Base-by-base conservation (phyloP, 2,329 filamentous ascomycete genomes). In the Penicillium thymicola region DNA sequence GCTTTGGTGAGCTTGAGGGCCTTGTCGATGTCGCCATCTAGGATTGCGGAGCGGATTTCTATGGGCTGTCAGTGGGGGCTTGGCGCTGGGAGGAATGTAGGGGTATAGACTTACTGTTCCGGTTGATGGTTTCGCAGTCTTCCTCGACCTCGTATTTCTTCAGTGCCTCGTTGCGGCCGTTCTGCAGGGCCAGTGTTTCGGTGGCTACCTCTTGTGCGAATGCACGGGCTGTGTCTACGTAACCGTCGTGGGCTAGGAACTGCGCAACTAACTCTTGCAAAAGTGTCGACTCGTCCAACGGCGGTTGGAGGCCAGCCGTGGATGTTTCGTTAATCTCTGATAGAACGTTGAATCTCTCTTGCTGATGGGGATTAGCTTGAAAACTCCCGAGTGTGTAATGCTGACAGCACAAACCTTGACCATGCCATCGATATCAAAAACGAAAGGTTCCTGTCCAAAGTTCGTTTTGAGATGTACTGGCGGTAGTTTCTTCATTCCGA, bases 231-330 rank as follows among this genome's bases (percentile, higher is more conserved):
- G 93, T 96, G 64, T 97, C 93, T 8, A 97, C 88, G 65, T 97
- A 97, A 57, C 94, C 94, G 67, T 97, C 94, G 65, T 97, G 93
- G 37, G 92, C 89, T 14, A 99, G 79, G 64, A 96, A 97, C 74
- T 97, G 92, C 38, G 92, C 82, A 18, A 93, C 86, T 55, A 97
- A 78, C 65, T 89, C 84, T 70, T 97, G 92, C 37, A 96, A 85
- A 46, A 97, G 81, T 27, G 89, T 81, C 1, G 85, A 87, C 73
- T 97, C 93, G 59, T 83, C 85, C 60, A 89, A 78, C 2, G 81
- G 80, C 2, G 85, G 83, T 34, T 85, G 83, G 7, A 94, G 76
- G 23, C 72, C 78, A 28, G 82, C 79, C n/a, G 87, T 82, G 47
- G 78, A 80, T 13, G 82, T 77, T 34, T 72, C 67, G 62, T 82